Base-by-base conservation (phyloP, 2,329 filamentous ascomycete genomes). In the Fusarium circinatum region DNA sequence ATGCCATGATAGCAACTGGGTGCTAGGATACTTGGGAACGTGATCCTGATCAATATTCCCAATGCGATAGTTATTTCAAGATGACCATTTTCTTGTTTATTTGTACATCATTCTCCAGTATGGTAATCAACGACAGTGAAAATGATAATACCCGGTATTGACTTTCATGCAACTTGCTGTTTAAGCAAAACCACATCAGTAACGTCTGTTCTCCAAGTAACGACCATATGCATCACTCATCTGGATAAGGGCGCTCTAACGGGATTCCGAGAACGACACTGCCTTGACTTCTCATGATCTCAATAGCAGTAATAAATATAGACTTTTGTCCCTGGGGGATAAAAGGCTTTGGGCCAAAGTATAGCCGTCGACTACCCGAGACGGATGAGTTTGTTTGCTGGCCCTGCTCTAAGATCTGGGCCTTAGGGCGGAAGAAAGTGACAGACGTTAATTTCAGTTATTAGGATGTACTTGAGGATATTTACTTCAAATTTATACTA, bases 1-100 rank as follows among this genome's bases (percentile, higher is more conserved):
- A 22, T 8, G 18, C 18, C 6, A 26, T 34, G 6, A 52, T 12
- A 20, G 13, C 13, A 52, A 36, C 13, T 36, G 5, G 13, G 9
- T 52, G 4, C 12, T 52, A 0, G 22, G 8, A 24, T 17, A 34
- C 22, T 20, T 24, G 6, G 12, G 12, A 18, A 24, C 3, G 22
- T 14, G 5, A 20, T 34, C 12, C 12, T 24, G 17, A 20, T 9
- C 8, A 34, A 10, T 6, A 7, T 20, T 14, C 8, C 22, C 15
- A 2, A 32, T 51, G 8, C 6, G 2, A 51, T 8, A 11, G 10
- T 7, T 6, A 24, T 14, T 32, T n/a, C 17, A 6, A 24, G 6
- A n/a, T 32, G 1, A 9, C 8, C 1, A 14, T 18, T n/a, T 49
- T 32, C 0, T n/a, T n/a, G 8, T 13, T 22, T 3, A 18, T 13